Evolutionary conservation across 805 yeast species (phyloP).

Genomic region (Starmerella cellae): DNA sequence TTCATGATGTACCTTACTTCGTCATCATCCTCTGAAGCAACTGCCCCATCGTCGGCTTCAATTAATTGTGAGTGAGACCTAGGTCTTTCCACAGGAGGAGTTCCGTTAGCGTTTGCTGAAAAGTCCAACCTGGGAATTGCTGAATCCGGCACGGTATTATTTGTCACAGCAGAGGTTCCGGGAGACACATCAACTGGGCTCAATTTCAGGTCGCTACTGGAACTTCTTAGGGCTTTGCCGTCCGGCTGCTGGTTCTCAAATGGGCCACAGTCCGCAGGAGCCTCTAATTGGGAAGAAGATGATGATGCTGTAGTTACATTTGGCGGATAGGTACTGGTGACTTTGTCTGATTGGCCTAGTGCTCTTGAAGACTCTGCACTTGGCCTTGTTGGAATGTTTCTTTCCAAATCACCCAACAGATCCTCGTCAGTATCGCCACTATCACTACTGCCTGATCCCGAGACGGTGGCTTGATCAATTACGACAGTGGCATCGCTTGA

Average conservation of each 20-base stretch:
- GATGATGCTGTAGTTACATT: background rate
- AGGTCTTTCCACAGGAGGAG: background rate
- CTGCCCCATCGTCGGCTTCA: constrained; percentile 1
- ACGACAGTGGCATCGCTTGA: constrained; percentile 14
- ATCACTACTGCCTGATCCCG: constrained; percentile 1
- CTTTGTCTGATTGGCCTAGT: background rate
- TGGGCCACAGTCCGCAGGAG: background rate
- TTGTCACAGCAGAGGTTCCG: too few species aligned
- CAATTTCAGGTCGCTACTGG: background rate
- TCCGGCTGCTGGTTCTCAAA: too few species aligned
- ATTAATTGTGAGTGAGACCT: background rate
- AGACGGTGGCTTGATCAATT: constrained; percentile 7
- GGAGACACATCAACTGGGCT: background rate
- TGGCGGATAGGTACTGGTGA: too few species aligned
- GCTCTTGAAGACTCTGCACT: too few species aligned
- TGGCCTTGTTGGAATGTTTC: background rate
- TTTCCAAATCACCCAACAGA: background rate
- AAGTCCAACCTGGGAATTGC: too few species aligned
- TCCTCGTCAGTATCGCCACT: background rate
- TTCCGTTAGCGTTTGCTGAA: background rate
- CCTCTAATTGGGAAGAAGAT: background rate
- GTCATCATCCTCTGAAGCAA: constrained; percentile 14
- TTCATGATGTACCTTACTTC: constrained; percentile 9
- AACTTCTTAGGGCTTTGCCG: background rate
- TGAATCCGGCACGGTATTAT: too few species aligned